Conservation (phyloP, 768 basidiomycete genomes). For the Cystofilobasidium capitatum region DNA sequence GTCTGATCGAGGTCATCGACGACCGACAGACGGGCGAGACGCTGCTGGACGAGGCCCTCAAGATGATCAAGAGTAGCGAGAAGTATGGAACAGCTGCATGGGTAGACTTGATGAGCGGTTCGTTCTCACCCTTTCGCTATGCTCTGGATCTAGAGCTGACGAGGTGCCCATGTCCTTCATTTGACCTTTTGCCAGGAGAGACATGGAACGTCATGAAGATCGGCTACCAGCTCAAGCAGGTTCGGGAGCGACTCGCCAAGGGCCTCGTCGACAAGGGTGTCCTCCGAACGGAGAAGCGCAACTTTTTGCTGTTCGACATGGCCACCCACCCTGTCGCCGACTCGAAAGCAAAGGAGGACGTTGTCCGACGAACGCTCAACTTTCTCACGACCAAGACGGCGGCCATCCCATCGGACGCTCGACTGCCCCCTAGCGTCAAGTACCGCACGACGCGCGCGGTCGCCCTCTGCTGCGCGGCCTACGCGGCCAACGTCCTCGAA, state of each 20-base stretch:
- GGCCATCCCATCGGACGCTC: constrained; percentile 62
- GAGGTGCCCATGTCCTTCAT: not conserved
- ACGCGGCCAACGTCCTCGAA: constrained; percentile 89
- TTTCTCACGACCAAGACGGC: constrained; percentile 76
- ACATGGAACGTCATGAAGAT: constrained; percentile 99
- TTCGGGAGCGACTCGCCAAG: constrained; percentile 93
- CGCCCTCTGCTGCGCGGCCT: constrained; percentile 78
- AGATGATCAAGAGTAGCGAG: constrained; percentile 78
- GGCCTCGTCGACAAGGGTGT: constrained; percentile 96
- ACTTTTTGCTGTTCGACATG: constrained; percentile 99
- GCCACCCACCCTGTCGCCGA: constrained; percentile 97
- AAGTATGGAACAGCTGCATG: constrained; percentile 78
- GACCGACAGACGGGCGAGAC: constrained; percentile 91
- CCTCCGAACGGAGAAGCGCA: constrained; percentile 96
- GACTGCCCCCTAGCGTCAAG: constrained; percentile 56
- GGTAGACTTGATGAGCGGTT: constrained; percentile 91
- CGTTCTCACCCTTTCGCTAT: constrained; percentile 36
- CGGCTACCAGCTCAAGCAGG: constrained; percentile 96
- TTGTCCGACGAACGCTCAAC: constrained; percentile 63
- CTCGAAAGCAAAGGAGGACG: constrained; percentile 73
- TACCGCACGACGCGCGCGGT: constrained; percentile 72
- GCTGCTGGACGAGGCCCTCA: constrained; percentile 85
- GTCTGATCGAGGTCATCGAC: constrained; percentile 82
- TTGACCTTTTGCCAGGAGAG: constrained; percentile 54
- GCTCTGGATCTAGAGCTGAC: not conserved